Base-by-base conservation (phyloP, 306 rosid genomes). In the Nissolia schottii region DNA sequence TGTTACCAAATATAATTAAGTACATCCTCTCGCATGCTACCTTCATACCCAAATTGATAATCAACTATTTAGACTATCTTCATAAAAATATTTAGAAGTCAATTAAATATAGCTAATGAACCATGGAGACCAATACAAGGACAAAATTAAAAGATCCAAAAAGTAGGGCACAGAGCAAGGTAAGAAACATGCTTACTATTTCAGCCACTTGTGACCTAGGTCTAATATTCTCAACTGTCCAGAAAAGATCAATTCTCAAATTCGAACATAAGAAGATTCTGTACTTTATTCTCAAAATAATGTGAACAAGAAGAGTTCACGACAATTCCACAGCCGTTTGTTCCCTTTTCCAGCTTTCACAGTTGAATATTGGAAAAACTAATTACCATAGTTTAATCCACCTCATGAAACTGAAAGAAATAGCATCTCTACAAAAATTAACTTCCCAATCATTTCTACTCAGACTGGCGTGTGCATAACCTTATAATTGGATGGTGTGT, bases 341-440 rank as follows among this genome's bases (percentile, higher is more conserved):
- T 32, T 19, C 72, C 65, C 16, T 54, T 60, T 64, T 62, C 67
- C 54, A 51, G 77, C 23, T 27, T 61, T 51, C 73, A 32, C 64
- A 46, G 41, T 56, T 22, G 40, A 48, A 29, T 40, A 66, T 10
- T 16, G 45, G 19, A 40, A 41, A 66, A 58, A 43, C 67, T 22
- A 49, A 55, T 56, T 31, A 75, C 54, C 76, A 28, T 75, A 56
- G 28, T 51, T 64, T 28, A 38, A 57, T 43, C 62, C n/a, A n/a
- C n/a, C 82, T 66, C 67, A 51, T 41, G 55, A 24, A 80, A 80
- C 49, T 54, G 62, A 51, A 65, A 64, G 8, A 55, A 68, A 46
- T 56, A 49, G 61, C 67, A 37, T 60, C 70, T 51, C 93, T 79
- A 88, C 91, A 88, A 92, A 89, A 90, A 90, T 87, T 87, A 84